Evolutionary conservation across 257 asterid species (phyloP), one percentile per base, ranked within the genome.

Genomic region (Verbascum thapsus): DNA sequence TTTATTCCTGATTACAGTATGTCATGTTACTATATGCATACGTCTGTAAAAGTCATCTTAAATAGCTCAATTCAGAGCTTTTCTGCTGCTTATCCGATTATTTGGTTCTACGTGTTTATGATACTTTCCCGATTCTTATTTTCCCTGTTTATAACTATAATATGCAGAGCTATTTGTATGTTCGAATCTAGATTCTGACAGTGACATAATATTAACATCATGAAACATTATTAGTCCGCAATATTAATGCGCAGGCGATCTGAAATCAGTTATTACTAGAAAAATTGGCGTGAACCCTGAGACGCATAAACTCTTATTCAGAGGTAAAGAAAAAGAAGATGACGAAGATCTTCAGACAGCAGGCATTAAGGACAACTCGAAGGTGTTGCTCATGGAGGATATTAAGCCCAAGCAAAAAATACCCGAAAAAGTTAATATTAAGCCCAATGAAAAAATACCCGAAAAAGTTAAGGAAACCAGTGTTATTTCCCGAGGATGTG

Each of bases 251-350:
- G 64, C 75, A 94, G 99, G 97, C 58, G 82, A 85, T 78, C 78
- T 94, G 42, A 90, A 90, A 78, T 78, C 79, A 52, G 47, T 77
- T 73, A 50, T 85, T 59, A 75, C 81, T 56, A 77, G 73, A 60
- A 74, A 76, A 66, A 63, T 66, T 20, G 90, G 94, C 12, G 22
- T 86, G 78, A 81, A 86, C 45, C 90, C 88, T 6, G 83, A 84
- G 67, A 66, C 41, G 18, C 81, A 64, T 63, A 88, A 77, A 72
- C 90, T 94, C 52, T 67, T 87, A 68, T 94, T 85, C 74, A 76
- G 96, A 66, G 99, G 99, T 69, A 85, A 80, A 66, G 96, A 85
- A 77, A 94, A 85, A 70, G 94, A 80, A 17, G 94, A 87, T 40
- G 66, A 71, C 40, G 97, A 90, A 41, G 58, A 64, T 72, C 81